Conservation (phyloP, 2,329 filamentous ascomycete species). For the Chlorencoelia australis region DNA sequence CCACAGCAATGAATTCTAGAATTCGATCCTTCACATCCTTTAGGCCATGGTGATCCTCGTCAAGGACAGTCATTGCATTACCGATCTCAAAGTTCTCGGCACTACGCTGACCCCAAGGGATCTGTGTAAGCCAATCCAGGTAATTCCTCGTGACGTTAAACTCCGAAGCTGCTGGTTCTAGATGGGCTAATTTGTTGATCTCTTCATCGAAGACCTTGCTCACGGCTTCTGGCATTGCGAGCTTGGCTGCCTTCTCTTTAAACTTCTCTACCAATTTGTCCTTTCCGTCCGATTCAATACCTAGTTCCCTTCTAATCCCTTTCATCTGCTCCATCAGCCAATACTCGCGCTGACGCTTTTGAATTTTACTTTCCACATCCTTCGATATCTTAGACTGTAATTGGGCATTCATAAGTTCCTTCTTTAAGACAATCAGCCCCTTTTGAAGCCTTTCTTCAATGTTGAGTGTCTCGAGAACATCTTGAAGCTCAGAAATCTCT, state of each 20-base stretch:
- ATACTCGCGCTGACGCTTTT: slow-evolving; percentile 94
- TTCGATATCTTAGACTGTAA: slow-evolving; percentile 95
- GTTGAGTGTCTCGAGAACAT: slow-evolving; percentile 79
- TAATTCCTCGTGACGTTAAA: slow-evolving; percentile 99
- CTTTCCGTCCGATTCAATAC: slow-evolving; percentile 95
- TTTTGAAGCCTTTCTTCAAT: slow-evolving; percentile 90
- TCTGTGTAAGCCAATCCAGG: slow-evolving; percentile 95
- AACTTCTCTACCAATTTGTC: slow-evolving; percentile 97
- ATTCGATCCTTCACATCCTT: slow-evolving; percentile 99
- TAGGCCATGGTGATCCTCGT: slow-evolving; percentile 92
- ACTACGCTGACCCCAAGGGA: slow-evolving; percentile 92
- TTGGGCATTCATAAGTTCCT: slow-evolving; percentile 96
- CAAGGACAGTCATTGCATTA: slow-evolving; percentile 79
- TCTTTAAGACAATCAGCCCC: slow-evolving; percentile 85
- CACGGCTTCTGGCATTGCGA: slow-evolving; percentile 94
- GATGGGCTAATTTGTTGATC: slow-evolving; percentile 88
- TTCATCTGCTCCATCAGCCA: slow-evolving; percentile 99
- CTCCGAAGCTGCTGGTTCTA: slow-evolving; percentile 92
- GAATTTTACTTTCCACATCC: slow-evolving; percentile 94
- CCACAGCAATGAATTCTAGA: slow-evolving; percentile 94
- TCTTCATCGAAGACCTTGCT: slow-evolving; percentile 98
- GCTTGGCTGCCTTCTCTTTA: slow-evolving; percentile 84
- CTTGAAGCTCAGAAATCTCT: slow-evolving; percentile 83
- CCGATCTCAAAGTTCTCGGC: slow-evolving; percentile 94
- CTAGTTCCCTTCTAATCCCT: slow-evolving; percentile 88